These are phyloP conservation scores for Biscogniauxia marginata DNA, from an alignment of 2,329 filamentous ascomycete genomes.

Conservation along the genomic window DNA sequence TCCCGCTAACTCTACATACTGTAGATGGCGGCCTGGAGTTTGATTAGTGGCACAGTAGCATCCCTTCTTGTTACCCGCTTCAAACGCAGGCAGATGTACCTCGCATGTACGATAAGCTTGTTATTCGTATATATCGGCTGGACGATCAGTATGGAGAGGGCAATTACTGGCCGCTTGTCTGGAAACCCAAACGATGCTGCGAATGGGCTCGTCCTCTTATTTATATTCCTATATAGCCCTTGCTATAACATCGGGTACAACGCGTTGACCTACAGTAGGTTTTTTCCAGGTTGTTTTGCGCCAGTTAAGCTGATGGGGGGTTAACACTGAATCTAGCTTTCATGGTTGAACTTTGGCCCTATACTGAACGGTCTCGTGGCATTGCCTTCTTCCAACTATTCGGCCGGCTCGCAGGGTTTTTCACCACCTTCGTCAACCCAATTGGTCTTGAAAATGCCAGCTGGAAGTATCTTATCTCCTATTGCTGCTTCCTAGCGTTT, in stretches of 20 bases:
- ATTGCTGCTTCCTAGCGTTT: slow-evolving; percentile 42
- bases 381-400: slow-evolving; percentile 58
- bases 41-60: slow-evolving; percentile 41
- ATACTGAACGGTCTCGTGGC: slow-evolving; percentile 54
- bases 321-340: no score
- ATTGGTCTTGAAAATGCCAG: slow-evolving; percentile 39
- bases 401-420: slow-evolving; percentile 42
- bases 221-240: slow-evolving; percentile 59
- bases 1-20: no score
- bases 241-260: slow-evolving; percentile 67
- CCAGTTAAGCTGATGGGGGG: no score
- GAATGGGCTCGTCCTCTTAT: slow-evolving; percentile 45
- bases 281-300: slow-evolving; percentile 1
- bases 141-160: slow-evolving; percentile 47
- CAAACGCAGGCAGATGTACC: slow-evolving; percentile 37
- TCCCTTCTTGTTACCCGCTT: slow-evolving; percentile 42
- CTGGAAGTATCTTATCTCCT: slow-evolving; percentile 45
- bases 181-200: slow-evolving; percentile 26
- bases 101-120: slow-evolving; percentile 42
- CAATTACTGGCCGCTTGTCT: slow-evolving; percentile 33
- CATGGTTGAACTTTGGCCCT: slow-evolving; percentile 58
- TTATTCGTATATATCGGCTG: slow-evolving; percentile 48
- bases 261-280: slow-evolving; percentile 60
- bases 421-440: slow-evolving; percentile 45
- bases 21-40: slow-evolving; percentile 42